Base-by-base conservation (phyloP, 1,284 basidiomycete species). In the Xerocomus alliaceus region DNA sequence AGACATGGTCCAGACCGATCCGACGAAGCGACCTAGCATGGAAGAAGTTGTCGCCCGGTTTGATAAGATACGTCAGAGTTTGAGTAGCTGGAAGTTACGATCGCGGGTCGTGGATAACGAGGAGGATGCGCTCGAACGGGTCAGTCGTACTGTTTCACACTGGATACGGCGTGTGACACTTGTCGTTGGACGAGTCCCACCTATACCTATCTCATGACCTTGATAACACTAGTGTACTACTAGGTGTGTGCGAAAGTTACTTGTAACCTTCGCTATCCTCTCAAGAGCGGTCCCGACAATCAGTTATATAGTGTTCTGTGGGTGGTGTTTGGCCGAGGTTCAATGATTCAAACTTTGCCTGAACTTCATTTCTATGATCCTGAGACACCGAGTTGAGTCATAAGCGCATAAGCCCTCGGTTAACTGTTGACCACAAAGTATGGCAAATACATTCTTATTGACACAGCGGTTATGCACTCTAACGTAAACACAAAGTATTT, bases 11-110 rank as follows among this genome's bases (percentile, higher is more conserved):
- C 35, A 48, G 29, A 13, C 13, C 24, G 54, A 49, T 31, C 54
- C 54, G 0, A 2, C n/a, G 2, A 42, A 56, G 13, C 54, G 46
- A 5, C 54, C 54, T n/a, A 49, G 2, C 1, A 56, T 48, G 54
- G 22, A 42, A 24, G 46, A 48, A 15, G 46, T 42, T 1, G 54
- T 42, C 12, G 12, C 3, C 1, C 37, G 46, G 5, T 56, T 49
- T 15, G 9, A 49, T 18, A 31, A 4, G 0, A 49, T 56, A 8
- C 11, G 17, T 1, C 7, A 1, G 7, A 11, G 22, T 1, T 46
- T 56, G 2, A 49, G 46, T 12, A 1, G 17, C 20, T 13, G 66
- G 62, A 75, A 71, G 51, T 46, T 76, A 4, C 67, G 71, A 18
- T 71, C 71, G 6, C 62, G 67, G 1, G 53, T 62, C 3, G n/a